Conservation (phyloP, 345 rosid species). For the Tarenaya hassleriana region DNA sequence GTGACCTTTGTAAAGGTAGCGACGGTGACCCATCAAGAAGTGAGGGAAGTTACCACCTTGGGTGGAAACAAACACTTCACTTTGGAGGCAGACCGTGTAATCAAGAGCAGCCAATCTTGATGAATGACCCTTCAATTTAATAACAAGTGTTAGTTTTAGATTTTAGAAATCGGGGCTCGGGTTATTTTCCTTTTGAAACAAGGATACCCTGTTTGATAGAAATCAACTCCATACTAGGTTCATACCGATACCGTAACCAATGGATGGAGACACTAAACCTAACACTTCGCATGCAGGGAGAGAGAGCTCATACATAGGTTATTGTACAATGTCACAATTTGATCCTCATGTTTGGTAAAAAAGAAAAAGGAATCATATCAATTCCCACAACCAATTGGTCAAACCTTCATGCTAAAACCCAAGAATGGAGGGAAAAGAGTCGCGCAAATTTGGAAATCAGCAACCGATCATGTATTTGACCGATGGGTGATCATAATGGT, state of each 20-base stretch:
- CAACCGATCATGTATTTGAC: slow-evolving; percentile 5
- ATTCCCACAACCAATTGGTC: too few relatives aligned
- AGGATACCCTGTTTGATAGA: background rate
- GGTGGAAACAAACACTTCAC: slow-evolving; percentile 91
- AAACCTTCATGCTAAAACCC: too few relatives aligned
- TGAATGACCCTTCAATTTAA: slow-evolving; percentile 59
- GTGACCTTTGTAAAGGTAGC: slow-evolving; percentile 83
- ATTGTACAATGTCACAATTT: too few relatives aligned
- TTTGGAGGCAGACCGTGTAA: slow-evolving; percentile 86
- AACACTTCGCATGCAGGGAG: too few relatives aligned
- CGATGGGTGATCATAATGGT: background rate
- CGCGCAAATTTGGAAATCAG: too few relatives aligned
- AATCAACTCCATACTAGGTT: too few relatives aligned
- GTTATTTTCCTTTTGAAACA: background rate
- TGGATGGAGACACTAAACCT: too few relatives aligned
- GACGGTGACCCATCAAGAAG: slow-evolving; percentile 93
- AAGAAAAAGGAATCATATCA: too few relatives aligned
- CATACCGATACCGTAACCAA: too few relatives aligned
- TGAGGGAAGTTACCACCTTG: slow-evolving; percentile 99
- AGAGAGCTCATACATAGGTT: too few relatives aligned
- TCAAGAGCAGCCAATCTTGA: slow-evolving; percentile 97
- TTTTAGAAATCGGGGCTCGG: background rate
- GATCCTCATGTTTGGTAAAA: too few relatives aligned
- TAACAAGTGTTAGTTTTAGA: background rate
- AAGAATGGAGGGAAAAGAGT: too few relatives aligned